These are phyloP conservation scores for Dimargaris xerosporica DNA, from an alignment of 192 early-diverging fungal genomes.

Conservation along the genomic window DNA sequence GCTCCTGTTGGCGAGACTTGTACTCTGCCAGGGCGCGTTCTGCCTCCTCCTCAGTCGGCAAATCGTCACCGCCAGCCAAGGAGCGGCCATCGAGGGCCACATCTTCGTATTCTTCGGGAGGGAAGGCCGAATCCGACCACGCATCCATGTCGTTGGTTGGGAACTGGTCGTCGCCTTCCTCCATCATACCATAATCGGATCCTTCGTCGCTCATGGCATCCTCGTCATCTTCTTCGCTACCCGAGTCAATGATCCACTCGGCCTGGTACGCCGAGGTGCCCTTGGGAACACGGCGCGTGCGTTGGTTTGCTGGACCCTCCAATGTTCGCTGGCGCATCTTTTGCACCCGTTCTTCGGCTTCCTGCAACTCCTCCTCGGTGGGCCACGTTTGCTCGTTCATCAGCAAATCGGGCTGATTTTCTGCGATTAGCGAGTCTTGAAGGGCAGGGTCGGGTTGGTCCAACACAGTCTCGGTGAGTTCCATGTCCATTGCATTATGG, in stretches of 20 bases:
- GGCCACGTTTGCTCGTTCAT: constrained; percentile 98
- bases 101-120: constrained; percentile 37
- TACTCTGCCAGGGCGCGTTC: constrained; percentile 24
- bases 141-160: constrained; percentile 17
- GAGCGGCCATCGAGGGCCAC: constrained; percentile 11
- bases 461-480: constrained; percentile 27
- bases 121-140: background rate
- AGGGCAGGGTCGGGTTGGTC: constrained; percentile 48
- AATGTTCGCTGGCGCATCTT: background rate
- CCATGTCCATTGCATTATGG: constrained; percentile 23
- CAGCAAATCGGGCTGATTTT: constrained; percentile 79
- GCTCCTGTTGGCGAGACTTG: constrained; percentile 42
- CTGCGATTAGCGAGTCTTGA: constrained; percentile 68
- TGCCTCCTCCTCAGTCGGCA: constrained; percentile 23
- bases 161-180: constrained; percentile 22
- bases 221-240: constrained; percentile 44
- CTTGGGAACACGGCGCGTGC: constrained; percentile 68
- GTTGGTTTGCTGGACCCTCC: background rate
- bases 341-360: constrained; percentile 40
- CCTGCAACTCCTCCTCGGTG: constrained; percentile 83
- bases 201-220: constrained; percentile 33
- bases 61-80: constrained; percentile 5
- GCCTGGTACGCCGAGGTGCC: constrained; percentile 96
- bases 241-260: constrained; percentile 86
- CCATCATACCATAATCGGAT: constrained; percentile 26